Evolutionary conservation across 805 yeast genomes (phyloP).

Genomic region (Metschnikowia koreensis): DNA sequence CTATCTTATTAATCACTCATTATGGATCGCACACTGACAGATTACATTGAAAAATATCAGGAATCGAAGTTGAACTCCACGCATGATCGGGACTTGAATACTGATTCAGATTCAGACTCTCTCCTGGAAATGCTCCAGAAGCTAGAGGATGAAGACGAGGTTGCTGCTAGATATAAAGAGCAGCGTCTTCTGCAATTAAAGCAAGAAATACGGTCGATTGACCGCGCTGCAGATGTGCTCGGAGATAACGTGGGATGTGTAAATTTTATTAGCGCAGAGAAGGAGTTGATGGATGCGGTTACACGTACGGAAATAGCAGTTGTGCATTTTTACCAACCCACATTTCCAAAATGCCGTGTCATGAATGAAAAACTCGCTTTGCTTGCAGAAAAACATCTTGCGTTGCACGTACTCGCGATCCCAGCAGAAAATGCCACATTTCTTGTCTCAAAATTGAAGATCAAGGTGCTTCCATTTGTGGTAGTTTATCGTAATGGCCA

Average conservation of each 20-base stretch:
- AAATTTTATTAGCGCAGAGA: slow-evolving; percentile 47
- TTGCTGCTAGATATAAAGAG: slow-evolving; percentile 56
- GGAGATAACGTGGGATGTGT: slow-evolving; percentile 35
- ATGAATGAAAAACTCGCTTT: slow-evolving; percentile 48
- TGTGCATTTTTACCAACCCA: slow-evolving; percentile 63
- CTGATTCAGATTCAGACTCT: slow-evolving; percentile 31
- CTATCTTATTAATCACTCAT: neutral
- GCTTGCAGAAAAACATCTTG: slow-evolving; percentile 58
- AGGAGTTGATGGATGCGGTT: slow-evolving; percentile 52
- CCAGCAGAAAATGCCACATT: slow-evolving; percentile 71
- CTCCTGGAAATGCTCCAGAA: slow-evolving; percentile 42
- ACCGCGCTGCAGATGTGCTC: slow-evolving; percentile 22
- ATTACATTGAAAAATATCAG: slow-evolving; percentile 45
- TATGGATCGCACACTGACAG: slow-evolving; percentile 35
- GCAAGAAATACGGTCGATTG: slow-evolving; percentile 38
- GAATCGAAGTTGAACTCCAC: slow-evolving; percentile 29
- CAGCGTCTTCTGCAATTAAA: slow-evolving; percentile 58
- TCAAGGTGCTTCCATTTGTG: slow-evolving; percentile 72
- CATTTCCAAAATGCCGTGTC: slow-evolving; percentile 56
- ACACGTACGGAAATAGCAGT: slow-evolving; percentile 35
- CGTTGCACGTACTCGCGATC: slow-evolving; percentile 51
- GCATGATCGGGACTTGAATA: slow-evolving; percentile 11
- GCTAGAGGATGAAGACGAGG: slow-evolving; percentile 48
- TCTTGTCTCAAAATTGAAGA: slow-evolving; percentile 57
- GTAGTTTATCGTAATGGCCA: slow-evolving; percentile 58